Conservation (phyloP, 768 basidiomycete species). For the Daedalea quercina region DNA sequence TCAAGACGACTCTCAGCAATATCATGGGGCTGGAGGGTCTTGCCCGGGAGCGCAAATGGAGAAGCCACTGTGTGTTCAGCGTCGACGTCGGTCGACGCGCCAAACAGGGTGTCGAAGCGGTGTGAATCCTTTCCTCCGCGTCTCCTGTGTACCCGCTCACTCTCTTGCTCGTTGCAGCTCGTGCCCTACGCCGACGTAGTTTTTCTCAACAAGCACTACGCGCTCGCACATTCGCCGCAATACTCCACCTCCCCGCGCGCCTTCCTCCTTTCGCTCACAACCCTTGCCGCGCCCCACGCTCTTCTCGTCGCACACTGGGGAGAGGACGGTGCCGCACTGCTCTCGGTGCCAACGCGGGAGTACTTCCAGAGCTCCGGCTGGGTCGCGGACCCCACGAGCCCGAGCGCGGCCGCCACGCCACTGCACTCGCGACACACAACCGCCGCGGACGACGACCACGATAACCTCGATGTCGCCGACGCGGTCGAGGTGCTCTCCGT, state of each 20-base stretch:
- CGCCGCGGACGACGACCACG: background rate
- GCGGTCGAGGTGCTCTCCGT: constrained; percentile 32
- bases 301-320: constrained; percentile 82
- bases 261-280: constrained; percentile 66
- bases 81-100: constrained; percentile 70
- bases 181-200: constrained; percentile 79
- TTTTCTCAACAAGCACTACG: constrained; percentile 73
- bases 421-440: background rate
- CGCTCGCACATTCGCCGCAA: constrained; percentile 51
- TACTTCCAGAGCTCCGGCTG: constrained; percentile 85
- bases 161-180: constrained; percentile 37
- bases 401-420: constrained; percentile 16
- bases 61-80: constrained; percentile 75
- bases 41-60: constrained; percentile 79
- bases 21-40: constrained; percentile 76
- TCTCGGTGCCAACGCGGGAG: constrained; percentile 76
- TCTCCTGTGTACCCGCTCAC: background rate
- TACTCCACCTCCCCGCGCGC: constrained; percentile 65
- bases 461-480: background rate
- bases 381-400: constrained; percentile 38
- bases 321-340: constrained; percentile 69
- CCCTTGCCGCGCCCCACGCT: constrained; percentile 63
- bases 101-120: constrained; percentile 74
- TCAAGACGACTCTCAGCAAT: constrained; percentile 74
- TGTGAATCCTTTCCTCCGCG: constrained; percentile 30